A percentile compares a stretch with the other conserved stretches of the same genome.
These are phyloP conservation scores for Fusarium sp. DNA, from an alignment of 2,329 filamentous ascomycete genomes.

Conservation along the genomic window DNA sequence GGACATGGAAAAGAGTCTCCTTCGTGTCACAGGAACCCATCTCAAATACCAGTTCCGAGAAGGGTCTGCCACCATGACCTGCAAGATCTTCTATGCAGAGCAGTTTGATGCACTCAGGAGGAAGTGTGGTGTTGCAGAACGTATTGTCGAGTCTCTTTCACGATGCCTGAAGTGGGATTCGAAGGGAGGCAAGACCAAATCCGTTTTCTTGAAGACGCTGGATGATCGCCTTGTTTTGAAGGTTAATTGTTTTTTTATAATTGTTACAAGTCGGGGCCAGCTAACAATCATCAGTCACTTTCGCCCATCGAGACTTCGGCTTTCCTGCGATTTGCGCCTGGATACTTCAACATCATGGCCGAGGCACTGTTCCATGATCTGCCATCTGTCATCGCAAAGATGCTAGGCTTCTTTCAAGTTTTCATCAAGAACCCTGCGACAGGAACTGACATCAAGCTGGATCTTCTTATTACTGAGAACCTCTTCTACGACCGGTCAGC, in stretches of 20 bases:
- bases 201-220: conserved; percentile 94
- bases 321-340: conserved; percentile 94
- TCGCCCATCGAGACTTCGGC: conserved; percentile 92
- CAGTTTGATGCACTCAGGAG: conserved; percentile 95
- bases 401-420: conserved; percentile 98
- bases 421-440: conserved; percentile 95
- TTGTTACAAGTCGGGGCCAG: not conserved
- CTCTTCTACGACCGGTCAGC: conserved; percentile 95
- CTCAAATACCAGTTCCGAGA: conserved; percentile 96
- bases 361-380: conserved; percentile 95
- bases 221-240: conserved; percentile 96
- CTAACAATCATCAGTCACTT: conserved; percentile 70
- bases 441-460: conserved; percentile 93
- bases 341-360: conserved; percentile 97
- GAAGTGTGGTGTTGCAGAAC: conserved; percentile 92
- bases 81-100: conserved; percentile 98
- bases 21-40: conserved; percentile 88
- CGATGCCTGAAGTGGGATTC: conserved; percentile 98
- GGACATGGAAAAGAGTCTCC: conserved; percentile 85
- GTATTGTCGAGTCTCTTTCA: conserved; percentile 94
- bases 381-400: conserved; percentile 97
- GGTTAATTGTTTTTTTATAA: conserved; percentile 46
- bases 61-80: conserved; percentile 92
- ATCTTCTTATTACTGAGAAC: conserved; percentile 96
- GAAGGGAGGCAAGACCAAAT: conserved; percentile 97